phyloP scores from a whole-genome alignment of 2,329 filamentous ascomycete species.

The Claviceps fusiformis region DNA sequence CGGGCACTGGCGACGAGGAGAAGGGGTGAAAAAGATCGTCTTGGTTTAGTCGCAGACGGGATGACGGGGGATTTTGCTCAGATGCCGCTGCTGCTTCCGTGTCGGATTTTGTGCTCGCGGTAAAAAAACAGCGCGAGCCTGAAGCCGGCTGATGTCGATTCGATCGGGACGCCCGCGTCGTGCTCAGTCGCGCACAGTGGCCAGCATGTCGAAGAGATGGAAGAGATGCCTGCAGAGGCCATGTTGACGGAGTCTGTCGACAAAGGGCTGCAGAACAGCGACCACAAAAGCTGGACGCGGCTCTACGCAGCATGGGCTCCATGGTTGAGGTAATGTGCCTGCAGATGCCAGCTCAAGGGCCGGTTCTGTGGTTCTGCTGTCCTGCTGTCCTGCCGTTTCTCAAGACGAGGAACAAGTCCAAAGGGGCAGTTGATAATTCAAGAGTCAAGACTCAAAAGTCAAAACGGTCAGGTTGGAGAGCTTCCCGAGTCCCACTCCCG shows the following conservation, averaged over 20 bases:
- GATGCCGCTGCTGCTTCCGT: conserved; percentile 16
- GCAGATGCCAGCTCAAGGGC: no score
- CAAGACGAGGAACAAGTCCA: neutral
- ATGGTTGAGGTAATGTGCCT: conserved; percentile 11
- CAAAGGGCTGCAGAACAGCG: conserved; percentile 24
- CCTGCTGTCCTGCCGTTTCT: neutral
- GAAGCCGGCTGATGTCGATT: conserved; percentile 6
- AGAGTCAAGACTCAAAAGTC: neutral
- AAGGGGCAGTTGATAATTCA: no score
- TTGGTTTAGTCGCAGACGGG: conserved; percentile 35
- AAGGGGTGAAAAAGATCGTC: conserved; percentile 92
- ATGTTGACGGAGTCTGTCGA: conserved; percentile 15
- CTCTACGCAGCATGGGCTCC: conserved; percentile 28
- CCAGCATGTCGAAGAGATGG: conserved; percentile 10
- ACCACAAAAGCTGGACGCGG: conserved; percentile 25
- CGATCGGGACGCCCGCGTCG: conserved; percentile 8
- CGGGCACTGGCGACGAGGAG: conserved; percentile 73
- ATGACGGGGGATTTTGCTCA: conserved; percentile 9
- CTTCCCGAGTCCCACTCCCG: conserved; percentile 15
- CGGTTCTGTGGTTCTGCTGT: no score
- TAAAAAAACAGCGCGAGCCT: conserved; percentile 15
- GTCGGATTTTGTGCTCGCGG: conserved; percentile 14
- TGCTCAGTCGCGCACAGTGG: conserved; percentile 11
- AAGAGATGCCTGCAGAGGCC: conserved; percentile 13
- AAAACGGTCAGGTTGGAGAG: neutral